A percentile compares a stretch with the other conserved stretches of the same genome.
Evolutionary conservation across 345 rosid genomes (phyloP).

Genomic region (Syzygium jambos): DNA sequence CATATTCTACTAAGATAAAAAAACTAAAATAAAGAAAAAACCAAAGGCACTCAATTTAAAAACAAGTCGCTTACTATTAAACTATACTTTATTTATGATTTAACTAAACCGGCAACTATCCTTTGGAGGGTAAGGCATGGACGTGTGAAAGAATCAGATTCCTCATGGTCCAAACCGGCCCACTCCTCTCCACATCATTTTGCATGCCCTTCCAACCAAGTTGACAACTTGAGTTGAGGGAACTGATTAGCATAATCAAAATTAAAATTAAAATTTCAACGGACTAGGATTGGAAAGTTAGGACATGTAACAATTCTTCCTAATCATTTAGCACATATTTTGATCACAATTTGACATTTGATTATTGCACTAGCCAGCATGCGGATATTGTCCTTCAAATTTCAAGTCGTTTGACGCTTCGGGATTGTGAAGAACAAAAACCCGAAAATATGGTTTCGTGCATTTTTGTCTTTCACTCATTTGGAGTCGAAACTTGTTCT

Average conservation of each 20-base stretch:
- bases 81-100: not conserved
- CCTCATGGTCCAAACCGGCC: not conserved
- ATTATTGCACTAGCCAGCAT: not conserved
- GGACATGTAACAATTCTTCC: not conserved
- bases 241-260: not conserved
- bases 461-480: not conserved
- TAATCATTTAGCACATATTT: not conserved
- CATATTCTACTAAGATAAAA: not conserved
- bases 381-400: not conserved
- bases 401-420: not conserved
- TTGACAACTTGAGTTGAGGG: not conserved
- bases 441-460: not conserved
- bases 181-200: not conserved
- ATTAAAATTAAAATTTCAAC: not conserved
- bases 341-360: not conserved
- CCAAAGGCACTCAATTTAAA: not conserved
- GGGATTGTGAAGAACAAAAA: not conserved
- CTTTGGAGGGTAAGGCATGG: not conserved
- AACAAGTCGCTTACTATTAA: not conserved
- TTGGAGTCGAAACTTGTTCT: not conserved
- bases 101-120: not conserved
- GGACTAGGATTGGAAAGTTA: not conserved
- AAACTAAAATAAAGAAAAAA: too few relatives aligned
- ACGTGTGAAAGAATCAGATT: not conserved
- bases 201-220: not conserved